A percentile compares a stretch with the other conserved stretches of the same genome.
Conservation (phyloP, 2,329 filamentous ascomycete genomes). For the Aspergillus terreus region DNA sequence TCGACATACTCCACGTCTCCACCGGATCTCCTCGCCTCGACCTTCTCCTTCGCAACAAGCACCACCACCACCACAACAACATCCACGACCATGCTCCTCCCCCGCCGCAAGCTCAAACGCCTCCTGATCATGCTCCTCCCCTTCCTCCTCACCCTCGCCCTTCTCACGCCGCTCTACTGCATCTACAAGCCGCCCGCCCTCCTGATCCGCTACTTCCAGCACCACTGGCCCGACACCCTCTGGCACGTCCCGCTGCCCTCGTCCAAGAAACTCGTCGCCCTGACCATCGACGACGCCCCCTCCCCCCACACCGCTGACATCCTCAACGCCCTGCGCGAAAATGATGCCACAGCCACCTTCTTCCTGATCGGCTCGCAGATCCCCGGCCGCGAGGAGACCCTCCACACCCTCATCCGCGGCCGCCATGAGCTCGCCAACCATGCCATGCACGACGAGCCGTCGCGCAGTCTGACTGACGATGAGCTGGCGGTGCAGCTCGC, state of each 20-base stretch:
- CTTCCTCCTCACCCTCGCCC: slow-evolving; percentile 26
- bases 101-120: slow-evolving; percentile 16
- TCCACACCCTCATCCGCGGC: slow-evolving; percentile 56
- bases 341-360: slow-evolving; percentile 74
- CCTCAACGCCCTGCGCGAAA: slow-evolving; percentile 60
- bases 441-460: slow-evolving; percentile 82
- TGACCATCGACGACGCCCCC: slow-evolving; percentile 86
- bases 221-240: slow-evolving; percentile 72
- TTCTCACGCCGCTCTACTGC: slow-evolving; percentile 55
- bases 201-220: slow-evolving; percentile 67
- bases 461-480: slow-evolving; percentile 55
- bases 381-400: slow-evolving; percentile 49
- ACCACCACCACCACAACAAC: background rate
- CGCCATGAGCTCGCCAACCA: slow-evolving; percentile 81
- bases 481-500: slow-evolving; percentile 62
- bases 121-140: slow-evolving; percentile 34
- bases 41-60: background rate
- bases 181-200: slow-evolving; percentile 77
- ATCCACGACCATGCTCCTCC: slow-evolving; percentile 10
- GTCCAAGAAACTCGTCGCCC: slow-evolving; percentile 64
- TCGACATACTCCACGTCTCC: background rate
- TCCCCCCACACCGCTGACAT: slow-evolving; percentile 69
- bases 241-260: slow-evolving; percentile 59
- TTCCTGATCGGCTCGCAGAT: slow-evolving; percentile 84
- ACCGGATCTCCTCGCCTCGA: background rate